Evolutionary conservation across 75 land plant genomes (phyloP).

Genomic region (Azolla pinnata): DNA sequence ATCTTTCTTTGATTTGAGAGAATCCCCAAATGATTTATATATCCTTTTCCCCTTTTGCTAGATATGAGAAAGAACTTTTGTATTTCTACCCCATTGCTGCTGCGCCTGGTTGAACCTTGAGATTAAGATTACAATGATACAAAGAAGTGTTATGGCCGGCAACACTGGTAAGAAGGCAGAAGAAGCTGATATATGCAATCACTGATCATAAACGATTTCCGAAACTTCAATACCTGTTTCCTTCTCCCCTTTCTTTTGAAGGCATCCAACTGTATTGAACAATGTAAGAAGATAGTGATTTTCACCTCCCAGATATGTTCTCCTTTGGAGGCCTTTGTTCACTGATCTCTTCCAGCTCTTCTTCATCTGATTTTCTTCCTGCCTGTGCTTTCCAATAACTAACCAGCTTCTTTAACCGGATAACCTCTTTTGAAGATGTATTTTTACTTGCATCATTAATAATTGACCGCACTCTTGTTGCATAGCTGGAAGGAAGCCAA

Average conservation of each 20-base stretch:
- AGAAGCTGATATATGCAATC: neutral
- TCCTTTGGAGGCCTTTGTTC: conserved; percentile 33
- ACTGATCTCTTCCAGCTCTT: conserved; percentile 74
- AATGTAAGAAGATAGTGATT: neutral
- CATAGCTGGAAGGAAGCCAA: conserved; percentile 47
- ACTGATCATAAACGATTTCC: neutral
- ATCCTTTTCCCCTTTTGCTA: too few relatives aligned
- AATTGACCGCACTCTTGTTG: conserved; percentile 83
- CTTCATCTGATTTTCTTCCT: conserved; percentile 66
- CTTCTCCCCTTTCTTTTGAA: neutral
- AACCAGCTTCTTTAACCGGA: conserved; percentile 66
- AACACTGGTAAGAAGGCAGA: neutral
- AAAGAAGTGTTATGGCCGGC: neutral
- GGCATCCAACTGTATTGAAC: too few relatives aligned
- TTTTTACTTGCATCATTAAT: conserved; percentile 87
- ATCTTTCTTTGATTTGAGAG: too few relatives aligned
- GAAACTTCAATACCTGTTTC: neutral
- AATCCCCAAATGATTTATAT: too few relatives aligned
- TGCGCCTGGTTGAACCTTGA: too few relatives aligned
- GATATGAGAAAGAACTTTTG: too few relatives aligned
- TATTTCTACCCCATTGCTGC: too few relatives aligned
- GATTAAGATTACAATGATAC: neutral
- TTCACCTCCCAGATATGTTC: neutral
- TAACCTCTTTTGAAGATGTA: conserved; percentile 73
- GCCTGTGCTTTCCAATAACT: conserved; percentile 86